These are phyloP conservation scores for Ilex asprella DNA, from an alignment of 257 asterid genomes.

Conservation along the genomic window DNA sequence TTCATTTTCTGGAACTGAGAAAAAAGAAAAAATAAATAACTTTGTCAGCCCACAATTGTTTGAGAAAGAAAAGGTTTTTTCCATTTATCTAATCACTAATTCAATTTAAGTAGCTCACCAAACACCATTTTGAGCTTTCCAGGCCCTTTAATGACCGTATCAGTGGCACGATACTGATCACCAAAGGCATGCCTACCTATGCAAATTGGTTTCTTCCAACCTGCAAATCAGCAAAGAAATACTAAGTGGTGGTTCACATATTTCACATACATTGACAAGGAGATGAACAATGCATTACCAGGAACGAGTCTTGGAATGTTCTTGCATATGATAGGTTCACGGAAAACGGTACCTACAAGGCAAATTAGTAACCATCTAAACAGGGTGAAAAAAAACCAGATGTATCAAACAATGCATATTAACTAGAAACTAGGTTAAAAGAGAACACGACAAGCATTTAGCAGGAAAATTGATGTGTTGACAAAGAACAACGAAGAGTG, in stretches of 20 bases:
- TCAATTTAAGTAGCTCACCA: constrained; percentile 39
- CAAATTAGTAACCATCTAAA: neutral
- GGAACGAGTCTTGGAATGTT: constrained; percentile 66
- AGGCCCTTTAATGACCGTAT: constrained; percentile 59
- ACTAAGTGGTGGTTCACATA: constrained; percentile 11
- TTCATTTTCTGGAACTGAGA: constrained; percentile 70
- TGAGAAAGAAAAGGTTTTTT: neutral
- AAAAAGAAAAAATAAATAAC: constrained; percentile 6
- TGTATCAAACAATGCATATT: neutral
- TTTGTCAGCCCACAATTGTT: neutral
- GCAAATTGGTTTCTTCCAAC: constrained; percentile 93
- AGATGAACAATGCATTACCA: constrained; percentile 39
- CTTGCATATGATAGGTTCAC: constrained; percentile 80
- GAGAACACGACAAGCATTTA: neutral
- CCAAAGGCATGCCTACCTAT: constrained; percentile 97
- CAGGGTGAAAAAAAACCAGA: neutral
- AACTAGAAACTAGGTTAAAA: neutral
- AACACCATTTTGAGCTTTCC: constrained; percentile 91
- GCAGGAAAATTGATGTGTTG: neutral
- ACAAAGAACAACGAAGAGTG: too few species aligned
- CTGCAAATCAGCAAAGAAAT: constrained; percentile 29
- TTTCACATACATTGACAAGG: constrained; percentile 10
- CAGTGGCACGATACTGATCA: constrained; percentile 91
- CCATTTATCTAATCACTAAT: neutral
- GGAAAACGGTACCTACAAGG: constrained; percentile 42